These are phyloP conservation scores for Posidonia oceanica DNA, from an alignment of 116 monocot species.

Conservation along the genomic window DNA sequence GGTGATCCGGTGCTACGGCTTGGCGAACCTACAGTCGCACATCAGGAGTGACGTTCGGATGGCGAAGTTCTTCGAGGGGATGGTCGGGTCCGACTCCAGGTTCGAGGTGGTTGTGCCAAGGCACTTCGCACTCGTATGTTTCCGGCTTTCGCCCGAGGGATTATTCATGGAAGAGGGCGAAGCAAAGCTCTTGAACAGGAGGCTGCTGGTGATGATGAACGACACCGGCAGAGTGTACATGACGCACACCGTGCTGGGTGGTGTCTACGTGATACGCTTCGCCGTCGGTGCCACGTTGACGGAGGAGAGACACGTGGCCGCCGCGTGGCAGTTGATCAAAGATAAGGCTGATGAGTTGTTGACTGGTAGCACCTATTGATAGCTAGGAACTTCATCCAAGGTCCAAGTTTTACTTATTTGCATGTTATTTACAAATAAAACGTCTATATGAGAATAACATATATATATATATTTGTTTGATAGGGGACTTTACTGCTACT, in stretches of 20 bases:
- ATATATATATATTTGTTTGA: too few relatives aligned
- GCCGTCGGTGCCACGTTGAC: constrained; percentile 57
- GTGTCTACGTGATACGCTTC: constrained; percentile 42
- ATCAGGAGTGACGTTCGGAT: constrained; percentile 30
- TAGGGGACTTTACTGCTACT: too few relatives aligned
- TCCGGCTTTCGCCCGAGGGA: constrained; percentile 13
- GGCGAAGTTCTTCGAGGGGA: constrained; percentile 21
- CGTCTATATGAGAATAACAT: too few relatives aligned
- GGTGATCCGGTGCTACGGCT: constrained; percentile 29
- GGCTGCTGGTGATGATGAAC: constrained; percentile 35
- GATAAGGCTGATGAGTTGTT: constrained; percentile 15
- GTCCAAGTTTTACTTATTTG: too few relatives aligned
- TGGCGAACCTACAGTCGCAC: constrained; percentile 19
- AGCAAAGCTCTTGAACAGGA: constrained; percentile 13
- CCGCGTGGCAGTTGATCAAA: constrained; percentile 30
- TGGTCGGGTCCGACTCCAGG: constrained; percentile 20
- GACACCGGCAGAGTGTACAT: too few relatives aligned
- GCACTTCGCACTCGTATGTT: constrained; percentile 44
- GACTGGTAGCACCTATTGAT: too few relatives aligned
- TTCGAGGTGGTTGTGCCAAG: constrained; percentile 48
- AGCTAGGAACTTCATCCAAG: too few relatives aligned
- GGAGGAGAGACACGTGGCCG: constrained; percentile 36
- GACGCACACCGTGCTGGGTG: constrained; percentile 55
- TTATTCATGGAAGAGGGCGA: background rate
- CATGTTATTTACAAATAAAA: too few relatives aligned